Percentiles rank a stretch among this genome's conserved stretches.
These are phyloP conservation scores for Groenewaldozyma auringiensis DNA, from an alignment of 1,139 yeast genomes.

Conservation along the genomic window DNA sequence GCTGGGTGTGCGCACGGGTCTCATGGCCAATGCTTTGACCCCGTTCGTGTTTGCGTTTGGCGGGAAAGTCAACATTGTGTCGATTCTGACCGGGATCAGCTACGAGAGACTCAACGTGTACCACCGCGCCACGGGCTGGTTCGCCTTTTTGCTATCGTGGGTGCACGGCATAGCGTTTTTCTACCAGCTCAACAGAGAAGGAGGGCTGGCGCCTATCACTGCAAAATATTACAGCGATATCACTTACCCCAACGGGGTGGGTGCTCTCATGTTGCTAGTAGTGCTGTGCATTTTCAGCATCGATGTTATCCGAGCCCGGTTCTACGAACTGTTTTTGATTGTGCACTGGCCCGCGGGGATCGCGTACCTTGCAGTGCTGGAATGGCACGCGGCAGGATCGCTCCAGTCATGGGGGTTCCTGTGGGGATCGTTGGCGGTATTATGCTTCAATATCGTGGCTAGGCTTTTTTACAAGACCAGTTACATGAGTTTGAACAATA, in stretches of 20 bases:
- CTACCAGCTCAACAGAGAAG: constrained; percentile 42
- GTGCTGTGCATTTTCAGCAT: constrained; percentile 42
- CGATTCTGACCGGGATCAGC: constrained; percentile 52
- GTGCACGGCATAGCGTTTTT: constrained; percentile 52
- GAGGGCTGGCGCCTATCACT: constrained; percentile 33
- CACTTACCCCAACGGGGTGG: not conserved
- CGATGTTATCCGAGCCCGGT: constrained; percentile 36
- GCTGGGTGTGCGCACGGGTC: constrained; percentile 52
- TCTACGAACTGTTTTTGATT: constrained; percentile 49
- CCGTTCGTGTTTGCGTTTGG: constrained; percentile 54
- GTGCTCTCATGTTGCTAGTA: not conserved
- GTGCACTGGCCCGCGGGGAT: constrained; percentile 54
- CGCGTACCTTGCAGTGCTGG: constrained; percentile 46
- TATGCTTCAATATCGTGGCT: constrained; percentile 47
- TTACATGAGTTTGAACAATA: constrained; percentile 33
- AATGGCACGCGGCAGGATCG: constrained; percentile 41
- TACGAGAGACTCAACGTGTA: constrained; percentile 52
- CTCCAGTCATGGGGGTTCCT: constrained; percentile 42
- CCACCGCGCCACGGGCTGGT: constrained; percentile 52
- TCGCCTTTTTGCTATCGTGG: constrained; percentile 42
- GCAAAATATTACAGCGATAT: not conserved
- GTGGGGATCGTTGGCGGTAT: constrained; percentile 48
- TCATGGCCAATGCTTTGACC: constrained; percentile 45
- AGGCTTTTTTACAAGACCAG: constrained; percentile 45
- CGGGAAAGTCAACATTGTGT: constrained; percentile 55